These are phyloP conservation scores for Tritrichomonas foetus DNA, from an alignment of 208 protist species.

Conservation along the genomic window DNA sequence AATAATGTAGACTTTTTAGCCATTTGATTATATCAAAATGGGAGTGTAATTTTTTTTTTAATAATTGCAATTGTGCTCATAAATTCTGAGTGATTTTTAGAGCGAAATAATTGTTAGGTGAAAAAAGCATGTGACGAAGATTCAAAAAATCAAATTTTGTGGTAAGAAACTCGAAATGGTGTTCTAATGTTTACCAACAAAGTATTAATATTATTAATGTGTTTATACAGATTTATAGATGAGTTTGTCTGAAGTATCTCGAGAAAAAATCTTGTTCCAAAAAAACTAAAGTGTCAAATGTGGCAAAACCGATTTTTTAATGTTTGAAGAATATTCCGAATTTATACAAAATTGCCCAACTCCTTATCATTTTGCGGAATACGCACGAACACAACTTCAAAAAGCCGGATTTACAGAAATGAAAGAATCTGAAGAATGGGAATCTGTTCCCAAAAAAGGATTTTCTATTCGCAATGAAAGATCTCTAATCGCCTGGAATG, in stretches of 20 bases:
- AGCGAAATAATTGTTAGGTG: too few relatives aligned
- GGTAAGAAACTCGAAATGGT: too few relatives aligned
- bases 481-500: not conserved
- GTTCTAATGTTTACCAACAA: too few relatives aligned
- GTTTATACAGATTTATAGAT: too few relatives aligned
- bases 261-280: not conserved
- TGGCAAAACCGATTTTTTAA: not conserved
- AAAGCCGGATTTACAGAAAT: not conserved
- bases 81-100: too few relatives aligned
- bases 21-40: too few relatives aligned
- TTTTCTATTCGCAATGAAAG: constrained; percentile 25
- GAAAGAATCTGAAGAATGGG: not conserved
- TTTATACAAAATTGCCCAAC: not conserved
- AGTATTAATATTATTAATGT: too few relatives aligned
- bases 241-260: not conserved
- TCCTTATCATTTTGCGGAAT: not conserved
- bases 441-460: not conserved
- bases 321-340: not conserved
- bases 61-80: too few relatives aligned
- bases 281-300: not conserved
- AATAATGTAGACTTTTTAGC: too few relatives aligned
- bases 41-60: too few relatives aligned
- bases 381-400: not conserved
- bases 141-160: too few relatives aligned
- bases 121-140: too few relatives aligned